Conservation (phyloP, 257 asterid genomes). For the Fraxinus anomala region DNA sequence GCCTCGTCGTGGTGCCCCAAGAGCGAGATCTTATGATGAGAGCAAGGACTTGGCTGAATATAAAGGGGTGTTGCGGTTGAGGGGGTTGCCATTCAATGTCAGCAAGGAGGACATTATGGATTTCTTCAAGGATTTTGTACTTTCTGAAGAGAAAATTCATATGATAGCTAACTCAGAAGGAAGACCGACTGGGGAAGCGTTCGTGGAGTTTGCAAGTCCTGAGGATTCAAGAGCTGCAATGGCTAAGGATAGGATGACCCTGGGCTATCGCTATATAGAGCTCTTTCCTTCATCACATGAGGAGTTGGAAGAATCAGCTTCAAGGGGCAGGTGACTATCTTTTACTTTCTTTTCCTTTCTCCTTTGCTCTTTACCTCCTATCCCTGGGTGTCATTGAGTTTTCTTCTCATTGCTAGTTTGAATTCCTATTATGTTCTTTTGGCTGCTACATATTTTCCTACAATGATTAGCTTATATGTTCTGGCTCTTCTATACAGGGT, state of each 20-base stretch:
- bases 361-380: background rate
- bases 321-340: conserved; percentile 78
- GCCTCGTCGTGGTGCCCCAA: conserved; percentile 64
- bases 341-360: conserved; percentile 14
- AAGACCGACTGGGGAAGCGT: conserved; percentile 93
- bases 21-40: conserved; percentile 79
- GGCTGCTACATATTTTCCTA: background rate
- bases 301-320: conserved; percentile 83
- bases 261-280: conserved; percentile 81
- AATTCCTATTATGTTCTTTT: conserved; percentile 9
- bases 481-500: background rate
- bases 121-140: conserved; percentile 73
- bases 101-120: conserved; percentile 68
- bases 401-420: conserved; percentile 1
- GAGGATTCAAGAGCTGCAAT: conserved; percentile 87
- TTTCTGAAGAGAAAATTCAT: conserved; percentile 72
- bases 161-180: conserved; percentile 75
- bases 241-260: conserved; percentile 90
- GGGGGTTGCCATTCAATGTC: conserved; percentile 91
- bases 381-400: conserved; percentile 11
- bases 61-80: conserved; percentile 77
- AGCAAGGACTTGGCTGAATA: conserved; percentile 74
- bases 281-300: conserved; percentile 86
- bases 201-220: conserved; percentile 81
- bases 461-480: background rate